Evolutionary conservation across 306 rosid genomes (phyloP).

Genomic region (Castanea mollissima): DNA sequence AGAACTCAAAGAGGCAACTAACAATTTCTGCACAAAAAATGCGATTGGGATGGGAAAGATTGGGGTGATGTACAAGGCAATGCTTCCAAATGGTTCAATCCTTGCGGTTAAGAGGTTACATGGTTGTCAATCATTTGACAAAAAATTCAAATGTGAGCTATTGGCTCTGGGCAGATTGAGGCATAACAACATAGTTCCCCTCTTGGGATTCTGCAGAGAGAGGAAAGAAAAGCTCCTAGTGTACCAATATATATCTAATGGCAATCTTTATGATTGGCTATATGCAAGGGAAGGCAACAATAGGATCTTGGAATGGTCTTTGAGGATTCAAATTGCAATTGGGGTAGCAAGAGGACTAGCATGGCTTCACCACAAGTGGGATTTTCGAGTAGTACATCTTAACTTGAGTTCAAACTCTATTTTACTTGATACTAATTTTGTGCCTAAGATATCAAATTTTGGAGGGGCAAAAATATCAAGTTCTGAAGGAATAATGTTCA

Average conservation of each 20-base stretch:
- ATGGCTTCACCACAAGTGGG: slow-evolving; percentile 31
- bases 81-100: slow-evolving; percentile 8
- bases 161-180: slow-evolving; percentile 9
- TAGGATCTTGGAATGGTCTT: slow-evolving; percentile 9
- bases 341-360: slow-evolving; percentile 38
- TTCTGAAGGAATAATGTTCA: slow-evolving; percentile 25
- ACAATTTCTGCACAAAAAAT: slow-evolving; percentile 19
- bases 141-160: slow-evolving; percentile 21
- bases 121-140: not conserved
- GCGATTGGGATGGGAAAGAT: slow-evolving; percentile 38
- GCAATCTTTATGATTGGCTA: slow-evolving; percentile 41
- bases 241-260: slow-evolving; percentile 11
- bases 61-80: slow-evolving; percentile 33
- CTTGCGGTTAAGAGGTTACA: slow-evolving; percentile 33
- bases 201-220: slow-evolving; percentile 17
- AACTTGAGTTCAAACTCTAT: slow-evolving; percentile 23
- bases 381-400: slow-evolving; percentile 17
- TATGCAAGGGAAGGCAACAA: slow-evolving; percentile 9
- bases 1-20: slow-evolving; percentile 29
- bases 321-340: slow-evolving; percentile 22
- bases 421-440: slow-evolving; percentile 31
- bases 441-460: slow-evolving; percentile 42
- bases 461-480: slow-evolving; percentile 38
- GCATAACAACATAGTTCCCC: slow-evolving; percentile 16
- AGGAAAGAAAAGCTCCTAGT: slow-evolving; percentile 11